Base-by-base conservation (phyloP, 352 stramenopile species). In the Pythium coloratum region DNA sequence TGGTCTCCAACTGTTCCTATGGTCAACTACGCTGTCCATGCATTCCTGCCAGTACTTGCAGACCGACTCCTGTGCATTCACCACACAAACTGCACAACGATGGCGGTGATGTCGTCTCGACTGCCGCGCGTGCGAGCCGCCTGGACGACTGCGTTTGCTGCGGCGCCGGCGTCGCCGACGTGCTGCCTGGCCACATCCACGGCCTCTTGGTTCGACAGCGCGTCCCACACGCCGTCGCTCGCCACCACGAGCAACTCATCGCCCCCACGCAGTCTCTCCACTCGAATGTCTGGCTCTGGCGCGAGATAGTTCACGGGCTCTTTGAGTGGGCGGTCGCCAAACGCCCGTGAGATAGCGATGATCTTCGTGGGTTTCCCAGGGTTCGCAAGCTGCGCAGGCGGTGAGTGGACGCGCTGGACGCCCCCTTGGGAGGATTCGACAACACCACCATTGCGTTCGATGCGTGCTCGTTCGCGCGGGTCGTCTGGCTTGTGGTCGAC, bases 151-250 rank as follows among this genome's bases (percentile, higher is more conserved):
- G 81, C 81, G 20, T 74, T 62, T 1, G 80, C 76, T 2, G 81
- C 84, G 12, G 63, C 56, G 66, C 86, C 81, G 9, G 78, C 55
- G 33, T 84, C 71, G 10, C 71, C 36, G 32, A 81, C 78, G 36
- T 83, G 71, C 38, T 58, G 34, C 32, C 85, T 62, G 1, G 66
- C 82, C 16, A 90, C 82, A 47, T 76, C 69, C 28, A 88, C 76
- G 0, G 66, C 84, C 14, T 90, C 77, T 60, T 92, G 75, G 24
- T 83, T 83, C 46, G 69, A 88, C 64, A 92, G 51, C 0, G 85
- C 78, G 67, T 89, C 76, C 82, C 77, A 91, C 20, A 90, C 61
- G 26, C 84, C 78, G 64, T 91, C 82, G n/a, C 72, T 88, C 6
- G 80, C 78, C 34, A 91, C 32, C 16, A 92, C 59, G 12, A 92